Evolutionary conservation across 2,329 filamentous ascomycete species (phyloP), one percentile per base, ranked within the genome.

Genomic region (Cordyceps javanica): DNA sequence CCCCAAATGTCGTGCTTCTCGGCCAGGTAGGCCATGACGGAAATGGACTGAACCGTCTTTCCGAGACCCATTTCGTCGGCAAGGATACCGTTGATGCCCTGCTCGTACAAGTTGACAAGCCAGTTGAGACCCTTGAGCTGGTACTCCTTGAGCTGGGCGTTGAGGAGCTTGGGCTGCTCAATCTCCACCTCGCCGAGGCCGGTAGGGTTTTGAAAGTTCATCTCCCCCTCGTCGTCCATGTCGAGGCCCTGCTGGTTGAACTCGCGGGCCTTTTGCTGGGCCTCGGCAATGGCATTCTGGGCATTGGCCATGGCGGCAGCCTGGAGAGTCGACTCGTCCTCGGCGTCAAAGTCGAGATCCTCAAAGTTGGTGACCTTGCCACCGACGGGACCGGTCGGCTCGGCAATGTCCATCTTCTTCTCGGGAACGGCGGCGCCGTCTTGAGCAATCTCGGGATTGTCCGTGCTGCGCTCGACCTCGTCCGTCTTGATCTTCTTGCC

Each of bases 51-150:
- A 6, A 99, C 91, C 21, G 94, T 99, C 76, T 99, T 99, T 72
- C 94, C 94, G 25, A 99, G 89, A 85, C 94, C 94, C 94, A 99
- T 99, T 76, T 99, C 94, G 71, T 99, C 94, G 63, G 94, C 94
- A 62, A 99, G 79, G 66, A 99, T 99, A 74, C 93, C 93, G 76
- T 97, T 97, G 88, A 99, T 99, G 71, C 94, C 94, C 73, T 99
- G 94, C 73, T 99, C 94, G 77, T 99, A 99, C 63, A 99, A 75
- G 71, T 99, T 97, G 77, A 96, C 94, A 56, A 99, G 85, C 94
- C 94, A 99, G 70, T 97, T 99, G 71, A 99, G 89, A 75, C 94
- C 94, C 78, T 99, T 99, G 70, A 99, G 79, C 77, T 99, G 94
- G 75, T 99, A 99, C 72, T 99, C 94, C 72, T 99, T 99, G 68